Base-by-base conservation (phyloP, 768 basidiomycete species). In the Xerocomellus dryophilus region DNA sequence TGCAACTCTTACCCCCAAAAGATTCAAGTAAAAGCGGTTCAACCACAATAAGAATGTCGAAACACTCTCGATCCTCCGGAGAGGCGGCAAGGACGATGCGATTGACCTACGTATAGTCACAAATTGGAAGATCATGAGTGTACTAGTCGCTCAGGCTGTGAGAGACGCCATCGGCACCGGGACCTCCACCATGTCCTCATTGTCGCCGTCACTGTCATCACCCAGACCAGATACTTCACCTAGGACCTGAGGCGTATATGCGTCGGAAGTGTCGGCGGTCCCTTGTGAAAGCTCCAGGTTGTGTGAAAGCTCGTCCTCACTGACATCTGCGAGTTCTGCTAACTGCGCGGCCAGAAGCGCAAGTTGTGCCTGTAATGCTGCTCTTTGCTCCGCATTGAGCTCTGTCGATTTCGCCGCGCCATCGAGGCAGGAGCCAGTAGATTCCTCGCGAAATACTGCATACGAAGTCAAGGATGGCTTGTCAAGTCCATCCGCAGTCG, bases 281-380 rank as follows among this genome's bases (percentile, higher is more conserved):
- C 47, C 46, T 21, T 56, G 57, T 23, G 49, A 31, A 12, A 50
- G 40, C 27, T 70, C 61, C 31, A 66, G 41, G 35, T 70, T 68
- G 1, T 65, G 61, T 15, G 69, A 69, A 17, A 69, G 56, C 35
- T 60, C 65, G 34, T 68, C 70, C 34, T 71, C 73, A 11, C 57
- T 57, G 41, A 70, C 71, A 47, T 81, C 79, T 14, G 80, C 83
- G 43, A 89, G 74, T 65, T 88, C 88, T 23, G 81, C 79, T 23
- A 91, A 66, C 62, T 90, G 89, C 1, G 83, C 85, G 5, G 88
- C 86, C 50, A 90, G 66, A 29, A 90, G 75, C 3, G 83, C 87
- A 41, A 90, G 74, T 58, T 86, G 86, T 1, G 85, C 86, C 62
- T 90, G 88, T 49, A 90, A 67, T 49, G 84, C 81, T 34, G 88